Evolutionary conservation across 345 rosid species (phyloP), one percentile per base, ranked within the genome.

Genomic region (Cardamine occulta): DNA sequence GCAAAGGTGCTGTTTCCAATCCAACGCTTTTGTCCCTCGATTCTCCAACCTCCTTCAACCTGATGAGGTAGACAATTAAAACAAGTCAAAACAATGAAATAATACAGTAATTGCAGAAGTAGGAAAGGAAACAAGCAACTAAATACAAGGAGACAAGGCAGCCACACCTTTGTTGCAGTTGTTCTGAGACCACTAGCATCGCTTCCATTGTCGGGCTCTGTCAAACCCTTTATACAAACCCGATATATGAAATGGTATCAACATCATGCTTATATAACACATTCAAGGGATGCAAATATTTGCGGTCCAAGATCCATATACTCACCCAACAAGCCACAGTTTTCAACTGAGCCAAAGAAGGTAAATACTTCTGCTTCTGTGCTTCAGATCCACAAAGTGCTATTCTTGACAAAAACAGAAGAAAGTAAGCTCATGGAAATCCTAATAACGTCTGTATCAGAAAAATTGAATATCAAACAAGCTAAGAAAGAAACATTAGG

Each of bases 1-100:
- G 99, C 96, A 79, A 95, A 95, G 26, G 99, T 92, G 80, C 97
- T 87, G 79, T 95, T 94, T 80, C 99, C 97, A 40, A 95, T 95
- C 97, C 99, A 95, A 72, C 97, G 97, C 77, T 95, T 95, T 78
- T 92, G 91, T 53, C 99, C 99, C 61, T 90, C 85, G 6, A 95
- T 85, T 72, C 81, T 71, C 97, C 99, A 92, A 68, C 99, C 99
- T 63, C 96, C 96, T 74, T 86, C 85, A 4, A 89, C 96, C 97
- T 94, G 70, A 80, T 52, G 31, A 70, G 21, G 48, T 48, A 45
- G 60, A 48, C 51, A 63, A 63, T 23, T 62, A 35, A 71, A 51
- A 65, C 17, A 48, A 6, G 65, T 47, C 21, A 72, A 21, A 37
- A 68, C 28, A 74, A 52, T 48, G 51, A 49, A 63, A 67, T 72